Evolutionary conservation across 352 stramenopile species (phyloP), one percentile per base, ranked within the genome.

Genomic region (Thraustotheca clavata): DNA sequence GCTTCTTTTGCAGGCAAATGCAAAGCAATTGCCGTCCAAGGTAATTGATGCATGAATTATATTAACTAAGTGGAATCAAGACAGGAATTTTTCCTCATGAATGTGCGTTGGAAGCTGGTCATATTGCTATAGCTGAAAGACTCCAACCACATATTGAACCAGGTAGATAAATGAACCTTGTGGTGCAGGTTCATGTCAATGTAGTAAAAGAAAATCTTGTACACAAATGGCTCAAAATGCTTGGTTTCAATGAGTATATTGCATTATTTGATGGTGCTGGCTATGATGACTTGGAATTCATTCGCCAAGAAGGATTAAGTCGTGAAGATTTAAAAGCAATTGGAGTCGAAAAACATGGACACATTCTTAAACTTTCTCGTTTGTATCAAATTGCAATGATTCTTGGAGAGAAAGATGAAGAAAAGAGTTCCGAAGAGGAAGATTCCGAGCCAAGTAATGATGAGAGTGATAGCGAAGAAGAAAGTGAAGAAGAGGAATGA

Each of bases 321-420:
- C 73, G 89, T 0, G 71, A 67, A 9, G 73, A 69, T 20, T 49
- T 91, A 22, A 76, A 88, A 49, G 61, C 69, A 22, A 84, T 94
- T 67, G 62, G 77, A 4, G 83, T 94, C 35, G 40, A 71, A 16
- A 91, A 89, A 57, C 72, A 73, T 22, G 85, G 85, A 0, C 85
- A 94, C 26, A 80, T 80, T 16, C 71, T 76, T 20, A 93, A 91
- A 60, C 71, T 91, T 3, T 46, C 75, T 54, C 75, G 49, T 52
- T 67, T 91, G 32, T 94, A 89, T 38, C 68, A 79, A 27, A 71
- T 92, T 4, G 73, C 74, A 33, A 77, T 86, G 18, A 86, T 87
- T 33, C 46, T 90, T 20, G 69, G 76, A 4, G 67, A 62, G 3
- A 59, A 67, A 14, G 41, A 48, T 5, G 66, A 60, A 5, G 2